phyloP scores from a whole-genome alignment of 2,329 filamentous ascomycete genomes.

The Colletotrichum lindemuthianum region DNA sequence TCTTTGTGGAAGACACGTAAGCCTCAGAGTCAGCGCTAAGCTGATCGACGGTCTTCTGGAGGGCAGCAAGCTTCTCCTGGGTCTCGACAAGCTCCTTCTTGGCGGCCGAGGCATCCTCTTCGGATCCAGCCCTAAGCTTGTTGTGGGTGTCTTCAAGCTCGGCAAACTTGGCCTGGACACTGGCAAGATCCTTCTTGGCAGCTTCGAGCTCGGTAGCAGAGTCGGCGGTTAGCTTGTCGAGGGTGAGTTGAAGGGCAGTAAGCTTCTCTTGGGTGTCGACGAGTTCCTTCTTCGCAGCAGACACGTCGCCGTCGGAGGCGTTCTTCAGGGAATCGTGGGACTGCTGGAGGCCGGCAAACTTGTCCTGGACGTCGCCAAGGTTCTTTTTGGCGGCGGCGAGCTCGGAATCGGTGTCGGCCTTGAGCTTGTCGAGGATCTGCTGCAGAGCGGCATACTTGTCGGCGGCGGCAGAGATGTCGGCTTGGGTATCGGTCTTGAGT shows the following conservation, averaged over 20 bases:
- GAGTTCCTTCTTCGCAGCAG: constrained; percentile 44
- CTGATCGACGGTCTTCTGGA: constrained; percentile 34
- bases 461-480: constrained; percentile 38
- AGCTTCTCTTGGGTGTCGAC: constrained; percentile 42
- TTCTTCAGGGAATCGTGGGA: constrained; percentile 42
- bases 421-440: constrained; percentile 40
- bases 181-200: constrained; percentile 40
- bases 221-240: constrained; percentile 44
- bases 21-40: constrained; percentile 42
- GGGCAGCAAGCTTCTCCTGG: constrained; percentile 40
- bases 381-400: constrained; percentile 46
- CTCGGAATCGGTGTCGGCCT: constrained; percentile 40
- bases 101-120: constrained; percentile 43
- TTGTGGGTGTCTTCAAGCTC: constrained; percentile 44
- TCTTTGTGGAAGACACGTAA: constrained; percentile 43
- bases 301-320: constrained; percentile 42
- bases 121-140: constrained; percentile 45
- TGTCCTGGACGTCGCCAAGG: constrained; percentile 45
- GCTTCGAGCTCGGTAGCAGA: constrained; percentile 45
- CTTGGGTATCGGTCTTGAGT: constrained; percentile 41
- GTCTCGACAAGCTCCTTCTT: constrained; percentile 43
- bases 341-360: constrained; percentile 42
- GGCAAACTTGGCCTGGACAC: constrained; percentile 39
- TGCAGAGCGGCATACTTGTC: constrained; percentile 37
- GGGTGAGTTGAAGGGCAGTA: constrained; percentile 42